Evolutionary conservation across 1,284 basidiomycete species (phyloP).

Genomic region (Microbotryum saponariae): DNA sequence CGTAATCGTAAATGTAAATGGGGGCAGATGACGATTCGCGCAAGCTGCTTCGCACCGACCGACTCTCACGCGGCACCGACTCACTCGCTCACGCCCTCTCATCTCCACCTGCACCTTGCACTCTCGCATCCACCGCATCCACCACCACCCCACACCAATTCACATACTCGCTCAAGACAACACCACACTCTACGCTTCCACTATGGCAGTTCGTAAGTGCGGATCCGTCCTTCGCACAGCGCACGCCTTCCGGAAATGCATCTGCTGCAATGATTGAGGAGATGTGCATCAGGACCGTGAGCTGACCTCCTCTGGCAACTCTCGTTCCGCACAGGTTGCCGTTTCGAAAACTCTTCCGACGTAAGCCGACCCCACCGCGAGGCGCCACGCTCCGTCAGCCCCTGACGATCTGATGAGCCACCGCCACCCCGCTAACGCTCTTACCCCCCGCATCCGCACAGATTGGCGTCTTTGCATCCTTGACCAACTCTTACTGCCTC

Average conservation of each 20-base stretch:
- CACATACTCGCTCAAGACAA: no score
- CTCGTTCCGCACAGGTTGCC: slow-evolving; percentile 36
- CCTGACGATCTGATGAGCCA: not conserved
- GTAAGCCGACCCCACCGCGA: slow-evolving; percentile 51
- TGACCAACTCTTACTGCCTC: slow-evolving; percentile 91
- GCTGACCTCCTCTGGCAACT: no score
- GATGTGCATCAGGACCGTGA: no score
- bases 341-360: slow-evolving; percentile 94
- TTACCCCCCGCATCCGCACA: slow-evolving; percentile 3
- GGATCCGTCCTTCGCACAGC: no score
- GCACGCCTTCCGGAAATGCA: no score
- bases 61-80: no score
- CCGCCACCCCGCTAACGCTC: not conserved
- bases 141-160: no score
- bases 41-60: no score
- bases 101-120: not conserved
- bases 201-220: slow-evolving; percentile 49
- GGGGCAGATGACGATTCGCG: no score
- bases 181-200: slow-evolving; percentile 14
- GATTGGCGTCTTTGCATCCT: slow-evolving; percentile 53
- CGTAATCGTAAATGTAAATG: no score
- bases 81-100: not conserved
- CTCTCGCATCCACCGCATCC: not conserved
- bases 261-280: no score
- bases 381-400: not conserved